Percentiles rank a stretch among this genome's conserved stretches.
Conservation (phyloP, 495 filamentous ascomycete genomes). For the Hypoxylon intermedium region DNA sequence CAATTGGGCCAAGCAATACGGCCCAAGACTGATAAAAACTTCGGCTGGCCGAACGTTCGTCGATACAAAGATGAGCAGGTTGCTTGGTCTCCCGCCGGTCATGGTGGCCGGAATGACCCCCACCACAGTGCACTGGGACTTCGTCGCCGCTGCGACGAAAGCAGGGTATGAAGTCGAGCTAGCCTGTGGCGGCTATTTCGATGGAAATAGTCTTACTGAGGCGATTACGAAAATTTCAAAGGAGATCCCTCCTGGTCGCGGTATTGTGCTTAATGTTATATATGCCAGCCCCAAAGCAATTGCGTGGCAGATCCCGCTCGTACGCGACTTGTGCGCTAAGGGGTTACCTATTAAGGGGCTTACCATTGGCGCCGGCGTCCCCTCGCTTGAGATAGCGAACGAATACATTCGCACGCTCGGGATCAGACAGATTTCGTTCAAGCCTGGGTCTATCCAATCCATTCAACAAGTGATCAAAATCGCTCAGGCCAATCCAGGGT, state of each 20-base stretch:
- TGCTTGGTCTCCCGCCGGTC: constrained; percentile 81
- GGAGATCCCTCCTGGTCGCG: constrained; percentile 76
- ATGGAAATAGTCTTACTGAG: constrained; percentile 75
- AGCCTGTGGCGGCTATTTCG: constrained; percentile 83
- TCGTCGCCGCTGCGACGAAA: constrained; percentile 94
- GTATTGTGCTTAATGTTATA: constrained; percentile 85
- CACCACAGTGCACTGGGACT: constrained; percentile 91
- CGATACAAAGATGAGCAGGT: constrained; percentile 86
- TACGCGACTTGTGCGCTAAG: constrained; percentile 73
- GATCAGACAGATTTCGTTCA: constrained; percentile 82
- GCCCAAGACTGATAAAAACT: constrained; percentile 76
- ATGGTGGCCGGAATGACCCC: constrained; percentile 98
- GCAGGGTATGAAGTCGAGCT: constrained; percentile 94
- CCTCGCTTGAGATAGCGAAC: constrained; percentile 78
- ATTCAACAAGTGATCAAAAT: constrained; percentile 81
- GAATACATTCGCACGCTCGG: constrained; percentile 82
- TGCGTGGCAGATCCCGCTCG: constrained; percentile 85
- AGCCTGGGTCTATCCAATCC: constrained; percentile 79
- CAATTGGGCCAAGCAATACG: constrained; percentile 86
- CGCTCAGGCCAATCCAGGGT: constrained; percentile 76
- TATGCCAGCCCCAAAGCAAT: constrained; percentile 86
- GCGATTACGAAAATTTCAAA: constrained; percentile 80
- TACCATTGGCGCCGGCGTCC: constrained; percentile 82
- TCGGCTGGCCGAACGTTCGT: constrained; percentile 78
- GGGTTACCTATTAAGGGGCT: constrained; percentile 85